These are phyloP conservation scores for Balakata baccata DNA, from an alignment of 345 rosid genomes.

Conservation along the genomic window DNA sequence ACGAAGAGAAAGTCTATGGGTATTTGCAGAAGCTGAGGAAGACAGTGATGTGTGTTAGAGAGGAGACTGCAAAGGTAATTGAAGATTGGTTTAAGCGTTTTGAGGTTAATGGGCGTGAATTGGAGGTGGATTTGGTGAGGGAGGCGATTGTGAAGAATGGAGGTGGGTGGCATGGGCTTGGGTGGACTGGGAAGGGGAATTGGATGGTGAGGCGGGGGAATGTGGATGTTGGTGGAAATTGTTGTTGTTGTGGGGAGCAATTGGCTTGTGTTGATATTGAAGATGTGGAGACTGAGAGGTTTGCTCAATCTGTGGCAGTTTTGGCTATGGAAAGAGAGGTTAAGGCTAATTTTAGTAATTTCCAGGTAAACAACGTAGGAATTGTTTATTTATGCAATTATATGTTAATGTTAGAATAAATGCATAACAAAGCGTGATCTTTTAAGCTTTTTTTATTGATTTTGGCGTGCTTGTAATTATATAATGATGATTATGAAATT, in stretches of 20 bases:
- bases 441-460: not conserved
- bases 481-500: not conserved
- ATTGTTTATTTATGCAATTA: not conserved
- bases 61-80: conserved; percentile 49
- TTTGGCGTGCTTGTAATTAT: not conserved
- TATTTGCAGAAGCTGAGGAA: conserved; percentile 76
- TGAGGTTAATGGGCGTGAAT: conserved; percentile 30
- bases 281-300: conserved; percentile 59
- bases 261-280: conserved; percentile 71
- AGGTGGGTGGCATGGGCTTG: conserved; percentile 93
- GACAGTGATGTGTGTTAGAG: conserved; percentile 50
- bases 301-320: conserved; percentile 57
- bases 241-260: conserved; percentile 59
- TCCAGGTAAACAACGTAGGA: conserved; percentile 51
- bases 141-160: conserved; percentile 57
- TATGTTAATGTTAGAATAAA: too few relatives aligned
- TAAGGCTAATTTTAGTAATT: conserved; percentile 66
- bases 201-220: conserved; percentile 60
- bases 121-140: conserved; percentile 36
- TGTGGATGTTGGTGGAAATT: conserved; percentile 47
- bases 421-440: too few relatives aligned
- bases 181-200: conserved; percentile 80
- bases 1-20: conserved; percentile 52
- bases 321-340: conserved; percentile 84
- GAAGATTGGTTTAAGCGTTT: conserved; percentile 60